phyloP scores from a whole-genome alignment of 2,329 filamentous ascomycete species.

The Nemania diffusa region DNA sequence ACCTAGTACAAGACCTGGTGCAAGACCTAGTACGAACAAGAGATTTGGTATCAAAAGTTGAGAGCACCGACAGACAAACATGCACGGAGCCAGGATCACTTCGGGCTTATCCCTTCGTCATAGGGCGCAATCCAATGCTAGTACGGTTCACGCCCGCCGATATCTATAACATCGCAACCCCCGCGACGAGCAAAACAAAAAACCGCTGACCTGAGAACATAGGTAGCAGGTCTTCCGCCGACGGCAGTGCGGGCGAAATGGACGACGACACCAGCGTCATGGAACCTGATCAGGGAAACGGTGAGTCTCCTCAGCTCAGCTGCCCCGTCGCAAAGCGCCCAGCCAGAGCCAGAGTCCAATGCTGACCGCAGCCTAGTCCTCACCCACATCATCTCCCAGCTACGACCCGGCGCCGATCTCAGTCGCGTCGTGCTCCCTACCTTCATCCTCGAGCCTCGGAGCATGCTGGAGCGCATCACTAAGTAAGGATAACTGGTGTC shows the following conservation, averaged over 20 bases:
- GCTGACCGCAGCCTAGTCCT: constrained; percentile 72
- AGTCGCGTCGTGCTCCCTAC: constrained; percentile 95
- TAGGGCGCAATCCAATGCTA: constrained; percentile 46
- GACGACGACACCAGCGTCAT: constrained; percentile 84
- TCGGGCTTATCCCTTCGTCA: constrained; percentile 44
- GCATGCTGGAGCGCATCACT: constrained; percentile 98
- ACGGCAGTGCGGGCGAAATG: constrained; percentile 61
- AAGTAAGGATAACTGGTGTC: constrained; percentile 72
- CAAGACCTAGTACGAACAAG: neutral
- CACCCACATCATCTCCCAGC: constrained; percentile 95
- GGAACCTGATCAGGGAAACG: constrained; percentile 93
- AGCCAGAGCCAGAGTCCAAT: neutral
- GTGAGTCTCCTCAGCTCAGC: constrained; percentile 62
- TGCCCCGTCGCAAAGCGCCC: constrained; percentile 3
- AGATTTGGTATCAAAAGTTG: too few species aligned
- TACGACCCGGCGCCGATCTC: constrained; percentile 93
- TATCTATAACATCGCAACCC: neutral
- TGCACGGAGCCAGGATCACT: constrained; percentile 46
- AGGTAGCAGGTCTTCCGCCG: constrained; percentile 59
- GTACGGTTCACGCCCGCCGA: constrained; percentile 37
- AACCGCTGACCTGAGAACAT: constrained; percentile 8
- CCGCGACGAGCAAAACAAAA: neutral
- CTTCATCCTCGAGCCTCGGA: constrained; percentile 96
- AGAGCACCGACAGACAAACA: too few species aligned
- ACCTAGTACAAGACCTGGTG: neutral